Evolutionary conservation across 1,139 yeast species (phyloP), one percentile per base, ranked within the genome.

Genomic region (Lodderomyces orthopsilosis): DNA sequence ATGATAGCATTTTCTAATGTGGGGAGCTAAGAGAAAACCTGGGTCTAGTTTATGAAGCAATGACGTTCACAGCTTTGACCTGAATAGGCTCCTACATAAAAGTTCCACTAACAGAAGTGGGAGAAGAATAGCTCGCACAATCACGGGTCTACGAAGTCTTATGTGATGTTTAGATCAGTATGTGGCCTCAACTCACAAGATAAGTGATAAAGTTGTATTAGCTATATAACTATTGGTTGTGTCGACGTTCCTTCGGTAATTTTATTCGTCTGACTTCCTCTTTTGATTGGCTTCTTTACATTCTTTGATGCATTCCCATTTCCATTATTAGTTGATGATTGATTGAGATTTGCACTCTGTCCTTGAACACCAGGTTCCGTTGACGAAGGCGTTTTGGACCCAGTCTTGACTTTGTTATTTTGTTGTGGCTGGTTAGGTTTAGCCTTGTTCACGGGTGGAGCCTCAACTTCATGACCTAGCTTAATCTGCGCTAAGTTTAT

Each of bases 401-500:
- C 8, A 34, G 15, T 7, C 5, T 34, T 34, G 15, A 33, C 30
- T 7, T 22, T 22, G 15, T 28, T 40, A 18, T 38, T 40, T 38
- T 4, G 39, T 26, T 9, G 52, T 49, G 2, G 45, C 41, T 6
- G 45, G 36, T 15, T 13, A 4, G 15, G 8, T 30, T 30, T 37
- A 4, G 34, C 19, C 35, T 44, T 48, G 10, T 37, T 45, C 12
- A 47, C 47, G 2, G 66, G 64, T 23, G 59, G 56, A 2, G 56
- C 60, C 49, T 73, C 78, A 22, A 67, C 75, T 35, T 72, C 77
- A 44, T 71, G 72, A 1, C 77, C 78, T 42, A 73, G 58, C 47
- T 72, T 74, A 34, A 74, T 68, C 52, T 77, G 81, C 1, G 81
- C 69, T 49, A 74, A 65, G 47, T 76, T 70, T 35, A 78, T 74